Base-by-base conservation (phyloP, 805 yeast genomes). In the Wickerhamiella vanderwaltii region DNA sequence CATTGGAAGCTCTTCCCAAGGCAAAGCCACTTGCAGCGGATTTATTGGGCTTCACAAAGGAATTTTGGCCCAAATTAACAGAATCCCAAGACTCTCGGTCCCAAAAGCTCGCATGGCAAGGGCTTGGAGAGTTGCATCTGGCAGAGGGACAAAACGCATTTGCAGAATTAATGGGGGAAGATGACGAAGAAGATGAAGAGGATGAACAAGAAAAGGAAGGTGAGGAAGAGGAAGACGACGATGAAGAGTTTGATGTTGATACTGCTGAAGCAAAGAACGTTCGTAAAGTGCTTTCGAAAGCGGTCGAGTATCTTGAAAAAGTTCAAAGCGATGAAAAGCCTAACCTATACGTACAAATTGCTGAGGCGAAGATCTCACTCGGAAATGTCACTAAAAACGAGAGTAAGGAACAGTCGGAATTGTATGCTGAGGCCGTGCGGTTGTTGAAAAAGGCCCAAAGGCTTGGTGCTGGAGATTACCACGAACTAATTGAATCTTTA, bases 291-390 rank as follows among this genome's bases (percentile, higher is more conserved):
- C 70, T 76, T 9, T 51, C 57, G 7, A 61, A 59, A 15, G 93
- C 93, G 0, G 63, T 81, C 19, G 62, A 65, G 29, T 72, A 72
- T 52, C 64, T 86, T 42, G 60, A 65, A 42, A 61, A 65, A 42
- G 79, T 86, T 0, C 73, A 77, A 56, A 75, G 75, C 39, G 76
- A 73, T 15, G 82, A 77, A 35, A 84, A 79, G 30, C 93, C 94
- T 0, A 79, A 77, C 45, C 67, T 80, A 4, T 80, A 88, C 83
- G 94, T 78, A 9, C 72, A 75, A 53, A 69, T 81, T 35, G 95
- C 95, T 1, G 97, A 88, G 59, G 87, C 94, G 1, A 66, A 74
- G 53, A 83, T 88, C 26, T 73, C 80, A 12, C 62, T 82, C 50
- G 95, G 87, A 12, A 87, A 86, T 51, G 57, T 86, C 39, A 66